phyloP scores from a whole-genome alignment of 1,139 yeast species.

The Yamadazyma blattariae region DNA sequence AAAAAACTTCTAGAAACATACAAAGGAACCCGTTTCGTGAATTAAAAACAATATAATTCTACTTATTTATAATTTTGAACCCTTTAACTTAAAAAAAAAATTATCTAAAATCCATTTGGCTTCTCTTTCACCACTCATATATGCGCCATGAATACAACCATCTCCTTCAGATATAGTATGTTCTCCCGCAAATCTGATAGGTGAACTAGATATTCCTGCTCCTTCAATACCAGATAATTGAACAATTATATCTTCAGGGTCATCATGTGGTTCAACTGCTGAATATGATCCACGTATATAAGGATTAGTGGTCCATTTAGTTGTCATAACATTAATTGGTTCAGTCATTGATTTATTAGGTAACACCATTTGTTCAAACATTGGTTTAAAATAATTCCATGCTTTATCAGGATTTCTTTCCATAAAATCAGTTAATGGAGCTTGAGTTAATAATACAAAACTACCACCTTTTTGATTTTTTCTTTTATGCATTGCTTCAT shows the following conservation, averaged over 20 bases:
- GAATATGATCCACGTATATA: constrained; percentile 74
- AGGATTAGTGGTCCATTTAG: constrained; percentile 72
- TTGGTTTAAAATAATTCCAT: constrained; percentile 39
- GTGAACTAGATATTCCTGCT: constrained; percentile 37
- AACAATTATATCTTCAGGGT: constrained; percentile 58
- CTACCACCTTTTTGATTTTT: constrained; percentile 23
- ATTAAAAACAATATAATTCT: too few relatives aligned
- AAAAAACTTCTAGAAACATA: too few relatives aligned
- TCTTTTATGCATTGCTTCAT: constrained; percentile 21
- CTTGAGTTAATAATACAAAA: constrained; percentile 62
- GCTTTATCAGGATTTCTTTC: constrained; percentile 37
- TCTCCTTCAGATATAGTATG: constrained; percentile 75
- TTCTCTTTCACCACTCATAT: constrained; percentile 69
- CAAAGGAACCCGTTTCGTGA: too few relatives aligned
- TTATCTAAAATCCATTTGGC: constrained; percentile 44
- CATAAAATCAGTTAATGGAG: constrained; percentile 59
- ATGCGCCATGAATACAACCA: constrained; percentile 84
- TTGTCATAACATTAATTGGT: constrained; percentile 52
- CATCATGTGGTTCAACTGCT: constrained; percentile 65
- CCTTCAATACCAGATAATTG: constrained; percentile 51
- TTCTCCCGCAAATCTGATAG: constrained; percentile 81
- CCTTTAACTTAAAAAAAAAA: constrained; percentile 4
- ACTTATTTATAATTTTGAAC: neutral
- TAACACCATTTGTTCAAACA: constrained; percentile 24
- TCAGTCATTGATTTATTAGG: constrained; percentile 24